Evolutionary conservation across 1,139 yeast species (phyloP), one percentile per base, ranked within the genome.

Genomic region (Saccharomycopsis phalli): DNA sequence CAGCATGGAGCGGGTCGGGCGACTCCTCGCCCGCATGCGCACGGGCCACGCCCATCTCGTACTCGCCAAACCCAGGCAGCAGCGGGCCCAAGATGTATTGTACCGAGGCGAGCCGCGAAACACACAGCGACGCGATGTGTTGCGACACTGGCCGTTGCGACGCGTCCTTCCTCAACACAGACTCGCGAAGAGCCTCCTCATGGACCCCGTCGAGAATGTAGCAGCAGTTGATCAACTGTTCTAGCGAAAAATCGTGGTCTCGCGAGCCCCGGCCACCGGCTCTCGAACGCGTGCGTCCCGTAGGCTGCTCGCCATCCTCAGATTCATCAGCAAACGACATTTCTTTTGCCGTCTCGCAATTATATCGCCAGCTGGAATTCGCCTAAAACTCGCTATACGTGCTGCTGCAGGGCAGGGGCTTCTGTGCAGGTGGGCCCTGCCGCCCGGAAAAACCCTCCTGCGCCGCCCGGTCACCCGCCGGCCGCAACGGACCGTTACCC

Each of bases 151-250:
- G 21, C 19, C n/a, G 22, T n/a, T 7, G 18, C n/a, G 13, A 7
- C 16, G 22, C 29, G 13, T 42, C 46, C 8, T 25, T 10, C n/a
- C n/a, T n/a, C n/a, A n/a, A n/a, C n/a, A n/a, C n/a, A n/a, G n/a
- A n/a, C n/a, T n/a, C n/a, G n/a, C n/a, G n/a, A n/a, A n/a, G n/a
- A n/a, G n/a, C n/a, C n/a, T n/a, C n/a, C 23, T 42, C 46, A 23
- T 41, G 29, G 11, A 42, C 31, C 14, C 38, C 46, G 13, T 42
- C 41, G 4, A 42, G 19, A 7, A 42, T 36, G 31, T 42, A 42
- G 23, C 44, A 42, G 31, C 46, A 42, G 31, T 42, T 42, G 22
- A 42, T 34, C 6, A 42, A 31, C 31, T 42, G 38, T 30, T 42
- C 46, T 19, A 39, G 19, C 25, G 35, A 19, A 19, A 34, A 39